A percentile compares a stretch with the other conserved stretches of the same genome.
Conservation (phyloP, 1,139 yeast species). For the Geotrichum europaeum region DNA sequence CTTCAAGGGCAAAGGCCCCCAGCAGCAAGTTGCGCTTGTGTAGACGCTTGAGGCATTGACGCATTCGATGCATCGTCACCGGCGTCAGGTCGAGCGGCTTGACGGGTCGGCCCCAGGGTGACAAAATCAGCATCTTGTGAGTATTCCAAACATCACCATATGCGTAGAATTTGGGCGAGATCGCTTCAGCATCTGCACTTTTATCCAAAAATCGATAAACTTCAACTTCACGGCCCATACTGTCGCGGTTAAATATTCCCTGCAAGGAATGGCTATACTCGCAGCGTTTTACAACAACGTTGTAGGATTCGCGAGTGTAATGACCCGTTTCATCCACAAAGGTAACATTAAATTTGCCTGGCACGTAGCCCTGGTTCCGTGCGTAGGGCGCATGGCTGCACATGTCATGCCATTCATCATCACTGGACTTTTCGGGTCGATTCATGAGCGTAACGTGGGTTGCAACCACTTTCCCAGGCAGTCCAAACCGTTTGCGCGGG, state of each 20-base stretch:
- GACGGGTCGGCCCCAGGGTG: conserved; percentile 17
- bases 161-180: conserved; percentile 9
- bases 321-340: background rate
- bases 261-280: conserved; percentile 13
- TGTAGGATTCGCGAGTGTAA: background rate
- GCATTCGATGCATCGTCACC: background rate
- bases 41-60: background rate
- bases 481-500: conserved; percentile 2
- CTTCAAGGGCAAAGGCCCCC: conserved; percentile 7
- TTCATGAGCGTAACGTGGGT: background rate
- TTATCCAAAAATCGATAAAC: conserved; percentile 1
- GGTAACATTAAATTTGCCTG: conserved; percentile 5
- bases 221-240: conserved; percentile 4
- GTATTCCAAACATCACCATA: conserved; percentile 18
- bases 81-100: conserved; percentile 4
- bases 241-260: conserved; percentile 2
- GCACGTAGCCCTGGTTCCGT: conserved; percentile 10
- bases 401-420: conserved; percentile 10
- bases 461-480: background rate
- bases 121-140: conserved; percentile 14
- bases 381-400: conserved; percentile 2
- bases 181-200: background rate
- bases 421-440: background rate
- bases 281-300: conserved; percentile 11
- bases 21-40: conserved; percentile 2